Percentiles rank a stretch among this genome's conserved stretches.
Evolutionary conservation across 2,329 filamentous ascomycete species (phyloP).

Genomic region (Calonectria crousiana): DNA sequence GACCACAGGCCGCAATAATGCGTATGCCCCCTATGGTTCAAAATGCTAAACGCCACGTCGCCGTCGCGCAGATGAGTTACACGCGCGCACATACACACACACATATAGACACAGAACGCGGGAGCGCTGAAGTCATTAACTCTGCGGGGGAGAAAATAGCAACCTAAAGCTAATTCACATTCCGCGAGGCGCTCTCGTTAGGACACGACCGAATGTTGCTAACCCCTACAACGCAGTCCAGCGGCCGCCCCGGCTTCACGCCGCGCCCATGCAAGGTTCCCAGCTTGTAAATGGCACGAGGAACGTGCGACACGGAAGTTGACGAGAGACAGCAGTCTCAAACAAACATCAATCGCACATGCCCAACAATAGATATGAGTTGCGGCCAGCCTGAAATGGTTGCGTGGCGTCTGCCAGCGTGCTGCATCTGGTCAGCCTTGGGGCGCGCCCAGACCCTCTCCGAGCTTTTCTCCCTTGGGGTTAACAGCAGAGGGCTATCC

Average conservation of each 20-base stretch:
- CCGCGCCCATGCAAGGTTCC: constrained; percentile 20
- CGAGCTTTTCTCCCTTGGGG: background rate
- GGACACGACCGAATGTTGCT: constrained; percentile 6
- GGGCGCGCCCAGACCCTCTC: background rate
- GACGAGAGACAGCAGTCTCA: background rate
- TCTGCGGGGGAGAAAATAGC: background rate
- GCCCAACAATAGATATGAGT: background rate
- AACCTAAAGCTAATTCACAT: background rate
- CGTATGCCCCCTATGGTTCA: constrained; percentile 5
- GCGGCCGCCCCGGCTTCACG: constrained; percentile 10
- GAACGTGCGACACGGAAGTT: constrained; percentile 5
- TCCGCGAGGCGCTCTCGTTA: background rate
- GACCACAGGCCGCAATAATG: constrained; percentile 6
- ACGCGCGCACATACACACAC: background rate
- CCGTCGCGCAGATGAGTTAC: constrained; percentile 5
- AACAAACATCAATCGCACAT: background rate
- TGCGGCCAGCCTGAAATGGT: background rate
- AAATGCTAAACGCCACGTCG: constrained; percentile 10
- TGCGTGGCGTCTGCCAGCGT: background rate
- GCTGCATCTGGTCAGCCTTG: background rate
- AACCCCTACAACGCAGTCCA: constrained; percentile 7
- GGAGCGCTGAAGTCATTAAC: background rate
- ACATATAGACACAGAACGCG: background rate
- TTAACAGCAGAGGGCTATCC: background rate
- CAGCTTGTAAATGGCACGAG: constrained; percentile 5